phyloP scores from a whole-genome alignment of 176 grass and related monocot genomes.

The Oryza rufipogon region DNA sequence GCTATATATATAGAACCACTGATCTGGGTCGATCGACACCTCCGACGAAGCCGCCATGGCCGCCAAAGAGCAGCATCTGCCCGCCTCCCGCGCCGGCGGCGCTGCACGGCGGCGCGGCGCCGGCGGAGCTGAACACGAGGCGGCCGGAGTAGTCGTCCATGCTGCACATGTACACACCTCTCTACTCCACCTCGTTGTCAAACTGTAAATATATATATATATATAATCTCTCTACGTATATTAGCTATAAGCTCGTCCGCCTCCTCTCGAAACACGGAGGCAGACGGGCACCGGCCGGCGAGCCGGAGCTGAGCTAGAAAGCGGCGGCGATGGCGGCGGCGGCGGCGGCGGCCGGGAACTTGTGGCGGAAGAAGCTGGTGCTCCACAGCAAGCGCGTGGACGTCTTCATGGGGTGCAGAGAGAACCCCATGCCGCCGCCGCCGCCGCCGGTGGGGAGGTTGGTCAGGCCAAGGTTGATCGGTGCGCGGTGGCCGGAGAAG shows the following conservation, averaged over 20 bases:
- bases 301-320: conserved; percentile 38
- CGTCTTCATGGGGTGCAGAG: conserved; percentile 75
- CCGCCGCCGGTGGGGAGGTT: background rate
- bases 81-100: conserved; percentile 38
- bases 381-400: conserved; percentile 89
- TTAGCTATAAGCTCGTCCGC: background rate
- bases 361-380: conserved; percentile 93
- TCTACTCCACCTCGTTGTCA: background rate
- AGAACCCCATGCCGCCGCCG: conserved; percentile 53
- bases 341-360: conserved; percentile 52
- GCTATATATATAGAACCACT: background rate
- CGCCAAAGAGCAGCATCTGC: conserved; percentile 69
- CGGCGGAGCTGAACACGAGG: conserved; percentile 59
- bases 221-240: background rate
- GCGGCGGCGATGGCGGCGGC: conserved; percentile 36
- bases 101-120: conserved; percentile 46
- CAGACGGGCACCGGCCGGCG: background rate
- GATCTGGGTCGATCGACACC: conserved; percentile 18
- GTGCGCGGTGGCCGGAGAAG: conserved; percentile 40
- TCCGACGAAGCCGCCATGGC: conserved; percentile 43
- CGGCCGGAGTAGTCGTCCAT: conserved; percentile 60
- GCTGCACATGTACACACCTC: background rate
- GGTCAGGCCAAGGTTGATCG: background rate
- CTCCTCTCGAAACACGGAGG: conserved; percentile 40
- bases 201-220: conserved; percentile 16